A percentile compares a stretch with the other conserved stretches of the same genome.
Evolutionary conservation across 1,284 basidiomycete species (phyloP).

Genomic region (Rhodotorula sp.): DNA sequence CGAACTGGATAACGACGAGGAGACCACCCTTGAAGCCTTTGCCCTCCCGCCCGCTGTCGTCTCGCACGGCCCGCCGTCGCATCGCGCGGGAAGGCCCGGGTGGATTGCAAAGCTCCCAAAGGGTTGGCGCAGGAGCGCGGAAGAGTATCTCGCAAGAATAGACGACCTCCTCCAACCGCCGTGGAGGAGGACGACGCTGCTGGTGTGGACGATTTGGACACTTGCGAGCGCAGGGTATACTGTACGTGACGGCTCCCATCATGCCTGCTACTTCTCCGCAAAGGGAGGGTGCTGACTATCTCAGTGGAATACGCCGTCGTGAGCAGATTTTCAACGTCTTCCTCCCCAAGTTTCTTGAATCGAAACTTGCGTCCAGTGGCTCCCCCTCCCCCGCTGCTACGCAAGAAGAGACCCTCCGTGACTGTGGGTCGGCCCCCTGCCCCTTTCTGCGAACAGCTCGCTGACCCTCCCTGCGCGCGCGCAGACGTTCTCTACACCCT

Average conservation of each 20-base stretch:
- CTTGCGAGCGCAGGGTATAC: slow-evolving; percentile 50
- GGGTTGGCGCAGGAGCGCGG: slow-evolving; percentile 50
- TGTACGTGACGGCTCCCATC: neutral
- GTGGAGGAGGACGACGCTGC: slow-evolving; percentile 77
- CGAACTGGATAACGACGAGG: slow-evolving; percentile 4
- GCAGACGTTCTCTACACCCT: slow-evolving; percentile 38
- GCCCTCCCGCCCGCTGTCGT: neutral
- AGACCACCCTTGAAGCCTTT: slow-evolving; percentile 7
- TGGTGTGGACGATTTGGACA: slow-evolving; percentile 82
- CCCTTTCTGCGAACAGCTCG: neutral
- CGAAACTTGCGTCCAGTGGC: slow-evolving; percentile 51
- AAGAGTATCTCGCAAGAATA: slow-evolving; percentile 71
- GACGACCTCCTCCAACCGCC: slow-evolving; percentile 74
- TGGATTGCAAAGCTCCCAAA: slow-evolving; percentile 23
- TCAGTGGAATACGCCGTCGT: too few species aligned
- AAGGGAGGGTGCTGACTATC: fast-evolving
- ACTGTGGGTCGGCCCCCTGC: slow-evolving; percentile 62
- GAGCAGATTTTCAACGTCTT: slow-evolving; percentile 96
- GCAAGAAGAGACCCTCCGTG: slow-evolving; percentile 42
- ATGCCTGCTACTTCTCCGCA: neutral
- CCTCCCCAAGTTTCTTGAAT: slow-evolving; percentile 82
- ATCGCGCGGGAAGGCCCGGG: neutral
- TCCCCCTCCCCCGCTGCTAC: neutral
- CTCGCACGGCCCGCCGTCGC: slow-evolving; percentile 14
- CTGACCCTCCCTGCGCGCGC: neutral